These are phyloP conservation scores for Hordeum vulgare DNA, from an alignment of 176 grass and related monocot genomes.

Conservation along the genomic window MorexV3_pseudomolecules_assembly NC_058519.1:227543221-227543720, in stretches of 20 bases:
- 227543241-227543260: constrained; percentile 61
- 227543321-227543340: background rate
- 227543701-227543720: background rate
- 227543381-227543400: background rate
- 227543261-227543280: constrained; percentile 50
- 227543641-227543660: constrained; percentile 34
- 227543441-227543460: constrained; percentile 76
- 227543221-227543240: constrained; percentile 63
- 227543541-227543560: constrained; percentile 55
- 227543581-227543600: background rate
- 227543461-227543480: constrained; percentile 48
- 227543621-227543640: constrained; percentile 49
- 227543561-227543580: constrained; percentile 25
- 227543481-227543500: constrained; percentile 37
- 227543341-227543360: background rate
- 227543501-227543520: constrained; percentile 44
- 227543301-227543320: too few species aligned
- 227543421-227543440: constrained; percentile 21
- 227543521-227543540: constrained; percentile 46
- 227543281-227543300: background rate
- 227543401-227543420: background rate
- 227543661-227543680: constrained; percentile 10
- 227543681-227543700: background rate
- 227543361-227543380: background rate
- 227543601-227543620: constrained; percentile 43